phyloP scores from a whole-genome alignment of 2,329 filamentous ascomycete genomes.

The Neofusicoccum cordaticola region DNA sequence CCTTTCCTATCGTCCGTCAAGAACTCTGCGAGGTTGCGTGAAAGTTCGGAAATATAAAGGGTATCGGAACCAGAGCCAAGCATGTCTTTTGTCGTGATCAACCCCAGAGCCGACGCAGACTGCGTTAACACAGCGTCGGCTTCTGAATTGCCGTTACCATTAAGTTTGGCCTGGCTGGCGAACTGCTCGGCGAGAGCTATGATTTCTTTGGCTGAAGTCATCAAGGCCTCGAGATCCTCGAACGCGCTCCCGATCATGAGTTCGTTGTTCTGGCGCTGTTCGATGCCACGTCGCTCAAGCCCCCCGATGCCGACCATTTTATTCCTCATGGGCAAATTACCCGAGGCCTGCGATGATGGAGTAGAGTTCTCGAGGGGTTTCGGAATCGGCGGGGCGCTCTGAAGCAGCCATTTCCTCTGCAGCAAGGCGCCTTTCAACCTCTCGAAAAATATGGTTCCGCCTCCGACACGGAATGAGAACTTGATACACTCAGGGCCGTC shows the following conservation, averaged over 20 bases:
- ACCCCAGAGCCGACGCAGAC: conserved; percentile 77
- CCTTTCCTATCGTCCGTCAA: conserved; percentile 38
- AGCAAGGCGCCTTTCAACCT: conserved; percentile 82
- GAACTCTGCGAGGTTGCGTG: conserved; percentile 39
- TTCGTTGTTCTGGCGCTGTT: conserved; percentile 89
- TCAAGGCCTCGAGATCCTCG: conserved; percentile 91
- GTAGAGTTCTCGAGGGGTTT: conserved; percentile 45
- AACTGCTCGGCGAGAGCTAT: conserved; percentile 89
- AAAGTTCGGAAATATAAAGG: conserved; percentile 72
- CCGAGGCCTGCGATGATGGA: neutral
- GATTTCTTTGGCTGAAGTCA: conserved; percentile 96
- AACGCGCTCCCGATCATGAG: conserved; percentile 90
- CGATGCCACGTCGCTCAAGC: conserved; percentile 78
- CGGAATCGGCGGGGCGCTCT: conserved; percentile 84
- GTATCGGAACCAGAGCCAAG: conserved; percentile 76
- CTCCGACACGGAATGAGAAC: conserved; percentile 84
- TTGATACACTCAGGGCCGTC: conserved; percentile 77
- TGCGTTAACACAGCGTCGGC: conserved; percentile 74
- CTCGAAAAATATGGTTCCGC: conserved; percentile 87
- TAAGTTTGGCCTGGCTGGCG: conserved; percentile 62
- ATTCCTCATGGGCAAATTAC: conserved; percentile 27
- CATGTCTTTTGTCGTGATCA: conserved; percentile 95
- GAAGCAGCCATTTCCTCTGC: conserved; percentile 92
- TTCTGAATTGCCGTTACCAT: conserved; percentile 60
- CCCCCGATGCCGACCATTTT: conserved; percentile 87